Evolutionary conservation across 768 basidiomycete species (phyloP).

Genomic region (Tricholoma sp.): DNA sequence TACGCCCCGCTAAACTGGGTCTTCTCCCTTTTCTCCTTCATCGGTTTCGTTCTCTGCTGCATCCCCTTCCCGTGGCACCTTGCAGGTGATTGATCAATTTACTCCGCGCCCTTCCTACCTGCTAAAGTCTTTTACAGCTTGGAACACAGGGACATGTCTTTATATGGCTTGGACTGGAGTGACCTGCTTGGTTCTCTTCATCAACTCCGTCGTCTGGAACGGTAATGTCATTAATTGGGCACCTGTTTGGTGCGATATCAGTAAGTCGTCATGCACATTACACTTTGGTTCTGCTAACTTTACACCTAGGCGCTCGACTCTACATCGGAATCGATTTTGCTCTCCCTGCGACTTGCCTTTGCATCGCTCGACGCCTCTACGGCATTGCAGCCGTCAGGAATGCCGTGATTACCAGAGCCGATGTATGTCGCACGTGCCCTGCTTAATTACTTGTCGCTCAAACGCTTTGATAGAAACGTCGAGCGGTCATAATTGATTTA

Average conservation of each 20-base stretch:
- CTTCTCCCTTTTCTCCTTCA: slow-evolving; percentile 46
- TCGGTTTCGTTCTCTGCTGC: slow-evolving; percentile 48
- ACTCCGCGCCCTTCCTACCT: not conserved
- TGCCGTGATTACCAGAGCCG: not conserved
- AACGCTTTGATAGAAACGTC: slow-evolving; percentile 29
- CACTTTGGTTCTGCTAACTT: not conserved
- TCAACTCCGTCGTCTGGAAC: slow-evolving; percentile 72
- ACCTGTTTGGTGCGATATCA: slow-evolving; percentile 64
- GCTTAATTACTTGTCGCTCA: not conserved
- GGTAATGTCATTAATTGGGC: slow-evolving; percentile 49
- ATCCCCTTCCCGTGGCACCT: slow-evolving; percentile 70
- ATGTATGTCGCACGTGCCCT: not conserved
- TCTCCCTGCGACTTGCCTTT: not conserved
- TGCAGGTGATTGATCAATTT: slow-evolving; percentile 35
- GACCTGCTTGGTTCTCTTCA: slow-evolving; percentile 50
- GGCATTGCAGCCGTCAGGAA: not conserved
- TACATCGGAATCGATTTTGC: not conserved
- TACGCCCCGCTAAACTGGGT: slow-evolving; percentile 38
- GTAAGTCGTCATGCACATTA: slow-evolving; percentile 20
- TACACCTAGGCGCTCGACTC: not conserved
- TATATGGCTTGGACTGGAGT: slow-evolving; percentile 67
- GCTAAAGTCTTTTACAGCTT: not conserved
- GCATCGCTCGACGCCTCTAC: not conserved
- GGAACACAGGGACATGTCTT: slow-evolving; percentile 49
- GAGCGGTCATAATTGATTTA: slow-evolving; percentile 45